Base-by-base conservation (phyloP, 352 stramenopile species). In the Phytophthora brassicae region DNA sequence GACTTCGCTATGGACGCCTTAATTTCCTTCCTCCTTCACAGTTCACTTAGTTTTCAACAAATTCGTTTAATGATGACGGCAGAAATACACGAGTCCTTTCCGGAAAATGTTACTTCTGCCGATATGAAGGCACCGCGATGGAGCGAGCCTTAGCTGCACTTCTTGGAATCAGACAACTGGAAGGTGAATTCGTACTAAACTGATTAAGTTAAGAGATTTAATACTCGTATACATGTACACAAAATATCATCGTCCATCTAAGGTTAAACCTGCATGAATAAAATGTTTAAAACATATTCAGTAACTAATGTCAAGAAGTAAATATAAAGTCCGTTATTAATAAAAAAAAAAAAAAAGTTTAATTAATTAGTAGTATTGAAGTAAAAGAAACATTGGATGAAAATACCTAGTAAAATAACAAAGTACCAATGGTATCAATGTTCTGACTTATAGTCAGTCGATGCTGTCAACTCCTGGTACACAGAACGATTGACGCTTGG, bases 401-500 rank as follows among this genome's bases (percentile, higher is more conserved):
- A n/a, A n/a, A n/a, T n/a, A n/a, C n/a, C n/a, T n/a, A n/a, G n/a
- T n/a, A n/a, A n/a, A n/a, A n/a, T n/a, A n/a, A n/a, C n/a, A n/a
- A n/a, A n/a, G n/a, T n/a, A n/a, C n/a, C n/a, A n/a, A n/a, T n/a
- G n/a, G n/a, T n/a, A n/a, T n/a, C n/a, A n/a, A n/a, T n/a, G n/a
- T 20, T 60, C 61, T 13, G 62, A 69, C 12, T 23, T 75, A 38
- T 56, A 64, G 26, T 68, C 60, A 64, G 26, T 68, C 52, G 16
- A 45, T 75, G 5, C 20, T 74, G 2, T 62, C 42, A 26, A 71
- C 59, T 6, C 36, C 54, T 6, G 70, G 66, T 2, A 56, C 47
- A 3, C 29, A 75, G 9, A 59, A 75, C 16, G 70, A 78, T 29
- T 75, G 36, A 74, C 75, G 66, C 64, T 71, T 13, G 70, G 70